A percentile compares a stretch with the other conserved stretches of the same genome.
These are phyloP conservation scores for Ustilago loliicola DNA, from an alignment of 1,284 basidiomycete species.

Conservation along the genomic window DNA sequence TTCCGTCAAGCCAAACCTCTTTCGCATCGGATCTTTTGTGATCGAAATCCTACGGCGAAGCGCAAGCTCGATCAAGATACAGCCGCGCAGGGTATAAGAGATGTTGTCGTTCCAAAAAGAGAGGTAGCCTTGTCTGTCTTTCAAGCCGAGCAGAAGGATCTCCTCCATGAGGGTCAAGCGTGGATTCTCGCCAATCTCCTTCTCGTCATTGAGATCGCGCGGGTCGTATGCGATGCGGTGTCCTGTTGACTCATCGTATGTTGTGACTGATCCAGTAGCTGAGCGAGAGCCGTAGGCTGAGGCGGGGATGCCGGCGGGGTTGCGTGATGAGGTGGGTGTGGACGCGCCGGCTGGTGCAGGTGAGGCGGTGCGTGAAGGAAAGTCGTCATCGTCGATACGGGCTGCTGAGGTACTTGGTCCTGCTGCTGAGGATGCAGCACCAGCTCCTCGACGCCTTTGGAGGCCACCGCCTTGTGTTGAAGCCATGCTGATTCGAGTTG, in stretches of 20 bases:
- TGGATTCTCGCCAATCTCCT: slow-evolving; percentile 83
- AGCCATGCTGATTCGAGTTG: slow-evolving; percentile 21
- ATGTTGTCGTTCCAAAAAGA: slow-evolving; percentile 71
- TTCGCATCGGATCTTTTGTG: slow-evolving; percentile 54
- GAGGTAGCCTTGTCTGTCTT: slow-evolving; percentile 79
- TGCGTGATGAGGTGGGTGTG: slow-evolving; percentile 33
- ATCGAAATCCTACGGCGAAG: slow-evolving; percentile 63
- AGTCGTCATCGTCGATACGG: slow-evolving; percentile 42
- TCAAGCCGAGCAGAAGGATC: slow-evolving; percentile 88
- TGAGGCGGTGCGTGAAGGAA: slow-evolving; percentile 38
- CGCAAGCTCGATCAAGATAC: slow-evolving; percentile 68
- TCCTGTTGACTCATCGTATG: slow-evolving; percentile 47
- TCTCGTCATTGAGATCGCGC: slow-evolving; percentile 83
- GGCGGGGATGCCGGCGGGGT: slow-evolving; percentile 12
- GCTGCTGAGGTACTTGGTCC: slow-evolving; percentile 35
- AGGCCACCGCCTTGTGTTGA: slow-evolving; percentile 43
- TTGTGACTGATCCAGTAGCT: slow-evolving; percentile 52
- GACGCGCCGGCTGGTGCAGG: slow-evolving; percentile 33
- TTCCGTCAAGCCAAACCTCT: slow-evolving; percentile 50
- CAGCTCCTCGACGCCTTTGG: slow-evolving; percentile 44
- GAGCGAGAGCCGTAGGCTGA: slow-evolving; percentile 44
- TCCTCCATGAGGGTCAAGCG: slow-evolving; percentile 96
- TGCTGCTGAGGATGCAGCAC: slow-evolving; percentile 26
- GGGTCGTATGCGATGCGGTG: slow-evolving; percentile 88
- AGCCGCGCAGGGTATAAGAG: slow-evolving; percentile 68